Base-by-base conservation (phyloP, 2,329 filamentous ascomycete species). In the Aureobasidium lini region DNA sequence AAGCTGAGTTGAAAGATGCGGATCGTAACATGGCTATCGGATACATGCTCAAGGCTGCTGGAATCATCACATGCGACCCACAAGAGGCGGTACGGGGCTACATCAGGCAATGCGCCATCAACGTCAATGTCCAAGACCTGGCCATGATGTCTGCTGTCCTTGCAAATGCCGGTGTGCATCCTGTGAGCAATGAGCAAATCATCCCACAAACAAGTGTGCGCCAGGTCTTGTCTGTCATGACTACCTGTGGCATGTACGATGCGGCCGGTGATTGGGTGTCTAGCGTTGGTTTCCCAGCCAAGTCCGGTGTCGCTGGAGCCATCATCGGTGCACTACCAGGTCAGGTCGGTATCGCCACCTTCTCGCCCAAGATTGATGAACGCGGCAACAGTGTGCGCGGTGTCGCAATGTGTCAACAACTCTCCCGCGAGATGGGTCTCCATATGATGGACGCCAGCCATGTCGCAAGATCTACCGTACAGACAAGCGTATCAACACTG, bases 231-330 rank as follows among this genome's bases (percentile, higher is more conserved):
- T 75, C 73, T 8, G 69, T 75, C 58, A 75, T 75, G 72, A 75
- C 73, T 0, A 75, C 73, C 0, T 75, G 73, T 44, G 72, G 73
- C 32, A 75, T 75, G 72, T 75, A 75, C 63, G 68, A 74, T 62
- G 70, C 71, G n/a, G 72, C 72, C 0, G 72, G 72, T 4, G 70
- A 73, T 50, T 75, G 72, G 72, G 69, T 75, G 1, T 73, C 71
- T 6, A 70, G 67, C 23, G 69, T 75, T 6, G 72, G 72, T 2
- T 73, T 75, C 32, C 72, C 72, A 0, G 72, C 72, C 15, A 75
- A 75, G 65, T 72, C 70, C 47, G 72, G 72, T 28, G 64, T 66
- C 2, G 64, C 63, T 6, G 64, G 64, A 2, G 63, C 61, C 1
- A 66, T 66, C 16, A 62, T 66, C 31, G 64, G 64, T 11, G 61